Conservation (phyloP, 257 asterid species). For the Solanum corneliomulleri region DNA sequence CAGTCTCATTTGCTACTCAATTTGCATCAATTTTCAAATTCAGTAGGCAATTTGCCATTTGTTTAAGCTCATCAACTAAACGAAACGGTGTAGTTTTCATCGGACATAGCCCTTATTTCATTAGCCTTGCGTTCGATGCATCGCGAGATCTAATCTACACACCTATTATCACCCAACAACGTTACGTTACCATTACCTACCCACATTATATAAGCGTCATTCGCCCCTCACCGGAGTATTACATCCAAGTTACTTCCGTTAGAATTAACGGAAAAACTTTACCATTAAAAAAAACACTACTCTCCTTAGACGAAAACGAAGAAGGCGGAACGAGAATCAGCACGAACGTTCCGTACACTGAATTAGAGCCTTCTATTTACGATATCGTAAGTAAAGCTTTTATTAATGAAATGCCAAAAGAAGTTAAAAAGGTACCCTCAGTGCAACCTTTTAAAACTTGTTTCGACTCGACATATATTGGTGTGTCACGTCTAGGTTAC, state of each 20-base stretch:
- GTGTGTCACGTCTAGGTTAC: background rate
- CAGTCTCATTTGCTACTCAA: background rate
- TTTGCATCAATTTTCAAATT: background rate
- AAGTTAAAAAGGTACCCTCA: background rate
- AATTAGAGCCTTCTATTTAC: background rate
- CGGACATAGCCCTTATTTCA: constrained; percentile 8
- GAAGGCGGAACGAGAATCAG: background rate
- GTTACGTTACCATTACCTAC: background rate
- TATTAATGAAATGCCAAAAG: background rate
- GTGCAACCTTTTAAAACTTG: background rate
- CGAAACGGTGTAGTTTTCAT: constrained; percentile 5
- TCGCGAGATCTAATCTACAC: background rate
- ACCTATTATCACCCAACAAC: background rate
- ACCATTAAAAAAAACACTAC: background rate
- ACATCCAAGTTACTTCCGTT: background rate
- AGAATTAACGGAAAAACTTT: background rate
- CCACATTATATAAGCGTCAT: background rate
- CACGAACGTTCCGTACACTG: background rate
- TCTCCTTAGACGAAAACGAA: background rate
- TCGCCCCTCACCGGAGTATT: background rate
- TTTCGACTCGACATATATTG: background rate
- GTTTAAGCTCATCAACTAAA: background rate
- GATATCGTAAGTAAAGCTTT: background rate
- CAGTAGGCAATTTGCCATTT: background rate
- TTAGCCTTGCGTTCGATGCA: background rate